Conservation (phyloP, 306 rosid genomes). For the Fragaria ananassa region DNA sequence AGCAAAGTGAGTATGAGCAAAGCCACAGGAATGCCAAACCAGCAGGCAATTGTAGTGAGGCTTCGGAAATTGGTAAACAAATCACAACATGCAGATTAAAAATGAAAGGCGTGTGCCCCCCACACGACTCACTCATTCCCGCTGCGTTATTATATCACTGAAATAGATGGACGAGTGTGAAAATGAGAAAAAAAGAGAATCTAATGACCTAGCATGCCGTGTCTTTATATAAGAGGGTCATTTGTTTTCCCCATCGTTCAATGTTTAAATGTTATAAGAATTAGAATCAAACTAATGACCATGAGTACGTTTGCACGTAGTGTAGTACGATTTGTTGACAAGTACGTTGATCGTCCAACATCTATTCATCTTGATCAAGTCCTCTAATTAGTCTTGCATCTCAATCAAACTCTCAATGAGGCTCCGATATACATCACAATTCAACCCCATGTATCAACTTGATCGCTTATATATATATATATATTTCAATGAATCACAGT, state of each 20-base stretch:
- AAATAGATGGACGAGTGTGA: neutral
- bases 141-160: neutral
- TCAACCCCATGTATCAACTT: neutral
- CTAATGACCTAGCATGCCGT: neutral
- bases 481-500: neutral
- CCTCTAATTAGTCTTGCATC: neutral
- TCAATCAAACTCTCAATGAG: neutral
- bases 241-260: neutral
- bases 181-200: too few species aligned
- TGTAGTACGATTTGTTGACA: neutral
- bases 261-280: neutral
- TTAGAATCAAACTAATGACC: neutral
- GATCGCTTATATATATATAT: too few species aligned
- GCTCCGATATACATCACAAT: neutral
- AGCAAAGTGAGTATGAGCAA: neutral
- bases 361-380: neutral
- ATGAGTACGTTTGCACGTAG: neutral
- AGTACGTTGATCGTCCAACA: neutral
- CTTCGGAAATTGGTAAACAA: neutral
- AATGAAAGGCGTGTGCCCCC: neutral
- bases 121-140: neutral
- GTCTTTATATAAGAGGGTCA: neutral
- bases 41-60: neutral
- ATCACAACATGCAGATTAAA: neutral
- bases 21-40: neutral